phyloP scores from a whole-genome alignment of 2,329 filamentous ascomycete species.

The Curvularia eragrostidis region DNA sequence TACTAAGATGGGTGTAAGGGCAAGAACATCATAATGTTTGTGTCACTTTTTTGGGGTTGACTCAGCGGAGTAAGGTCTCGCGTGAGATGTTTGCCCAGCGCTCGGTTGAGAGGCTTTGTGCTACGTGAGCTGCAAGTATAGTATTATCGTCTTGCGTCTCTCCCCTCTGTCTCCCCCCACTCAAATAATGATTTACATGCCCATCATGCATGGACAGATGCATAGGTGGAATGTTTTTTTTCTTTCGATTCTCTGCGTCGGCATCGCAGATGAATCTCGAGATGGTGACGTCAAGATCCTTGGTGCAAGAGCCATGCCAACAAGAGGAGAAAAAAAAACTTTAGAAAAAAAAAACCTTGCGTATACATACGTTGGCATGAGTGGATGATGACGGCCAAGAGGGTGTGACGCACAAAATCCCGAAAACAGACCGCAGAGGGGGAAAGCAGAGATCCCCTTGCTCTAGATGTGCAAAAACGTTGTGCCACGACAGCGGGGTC shows the following conservation, averaged over 20 bases:
- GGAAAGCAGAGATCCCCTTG: not conserved
- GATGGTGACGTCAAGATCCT: not conserved
- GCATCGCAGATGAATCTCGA: not conserved
- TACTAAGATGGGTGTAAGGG: too few species aligned
- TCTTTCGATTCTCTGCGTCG: not conserved
- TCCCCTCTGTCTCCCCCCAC: not conserved
- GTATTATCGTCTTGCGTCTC: not conserved
- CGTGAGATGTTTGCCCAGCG: too few species aligned
- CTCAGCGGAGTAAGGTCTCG: too few species aligned
- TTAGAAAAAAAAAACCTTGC: not conserved
- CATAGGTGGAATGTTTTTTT: not conserved
- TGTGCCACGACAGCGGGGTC: not conserved
- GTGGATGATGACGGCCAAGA: not conserved
- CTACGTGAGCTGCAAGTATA: not conserved
- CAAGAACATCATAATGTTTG: too few species aligned
- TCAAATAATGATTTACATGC: too few species aligned
- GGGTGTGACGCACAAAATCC: not conserved
- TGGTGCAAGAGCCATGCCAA: not conserved
- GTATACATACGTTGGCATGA: not conserved
- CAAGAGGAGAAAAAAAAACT: not conserved
- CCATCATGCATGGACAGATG: not conserved
- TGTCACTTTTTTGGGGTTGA: too few species aligned
- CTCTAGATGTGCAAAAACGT: not conserved
- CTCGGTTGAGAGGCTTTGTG: too few species aligned
- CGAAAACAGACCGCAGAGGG: not conserved